These are phyloP conservation scores for Abrus precatorius DNA, from an alignment of 306 rosid species.

Conservation along the genomic window DNA sequence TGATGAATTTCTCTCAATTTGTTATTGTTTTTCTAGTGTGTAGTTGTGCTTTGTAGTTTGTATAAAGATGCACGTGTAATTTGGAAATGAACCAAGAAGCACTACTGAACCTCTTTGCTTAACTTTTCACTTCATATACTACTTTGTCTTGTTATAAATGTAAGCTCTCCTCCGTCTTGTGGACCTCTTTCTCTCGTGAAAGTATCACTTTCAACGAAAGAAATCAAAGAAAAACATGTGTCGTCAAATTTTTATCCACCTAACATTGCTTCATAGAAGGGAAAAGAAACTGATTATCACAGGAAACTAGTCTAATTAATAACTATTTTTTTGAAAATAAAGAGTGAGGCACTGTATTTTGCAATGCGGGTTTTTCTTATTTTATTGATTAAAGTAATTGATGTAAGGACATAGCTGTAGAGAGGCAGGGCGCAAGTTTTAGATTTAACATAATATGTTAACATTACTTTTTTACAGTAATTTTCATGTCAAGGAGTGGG, in stretches of 20 bases:
- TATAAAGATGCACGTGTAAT: constrained; percentile 20
- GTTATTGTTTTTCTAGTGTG: not conserved
- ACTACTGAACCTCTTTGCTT: not conserved
- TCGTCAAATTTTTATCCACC: not conserved
- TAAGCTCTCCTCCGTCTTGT: not conserved
- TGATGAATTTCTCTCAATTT: not conserved
- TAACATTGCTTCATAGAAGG: not conserved
- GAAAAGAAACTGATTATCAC: not conserved
- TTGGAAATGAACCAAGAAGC: constrained; percentile 9
- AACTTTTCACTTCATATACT: not conserved
- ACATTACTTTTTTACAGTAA: too few relatives aligned
- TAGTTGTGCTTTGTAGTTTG: not conserved
- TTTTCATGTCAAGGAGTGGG: too few relatives aligned
- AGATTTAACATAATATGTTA: too few relatives aligned
- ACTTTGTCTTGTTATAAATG: not conserved
- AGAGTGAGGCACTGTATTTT: not conserved
- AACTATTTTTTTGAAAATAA: not conserved
- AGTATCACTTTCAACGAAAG: not conserved
- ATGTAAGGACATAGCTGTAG: too few relatives aligned
- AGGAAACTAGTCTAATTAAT: not conserved
- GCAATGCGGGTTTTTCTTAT: not conserved
- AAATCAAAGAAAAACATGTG: too few relatives aligned
- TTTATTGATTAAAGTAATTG: not conserved
- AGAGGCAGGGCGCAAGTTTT: too few relatives aligned
- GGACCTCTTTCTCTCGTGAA: not conserved